Evolutionary conservation across 768 basidiomycete genomes (phyloP).

Genomic region (Amanita jacksonii): DNA sequence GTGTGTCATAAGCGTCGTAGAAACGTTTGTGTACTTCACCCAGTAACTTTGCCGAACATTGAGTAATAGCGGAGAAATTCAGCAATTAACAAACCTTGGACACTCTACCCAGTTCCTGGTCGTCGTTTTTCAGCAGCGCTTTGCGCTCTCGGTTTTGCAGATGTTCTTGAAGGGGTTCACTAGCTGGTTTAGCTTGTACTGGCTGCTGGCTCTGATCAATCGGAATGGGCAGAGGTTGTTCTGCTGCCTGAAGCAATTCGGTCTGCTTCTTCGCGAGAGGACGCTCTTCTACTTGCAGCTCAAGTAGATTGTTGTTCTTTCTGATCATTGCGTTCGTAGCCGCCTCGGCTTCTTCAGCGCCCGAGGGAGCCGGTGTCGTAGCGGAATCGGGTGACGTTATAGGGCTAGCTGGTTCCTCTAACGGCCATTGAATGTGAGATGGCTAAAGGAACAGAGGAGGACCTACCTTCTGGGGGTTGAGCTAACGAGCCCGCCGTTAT

Average conservation of each 20-base stretch:
- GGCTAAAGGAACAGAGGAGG: background rate
- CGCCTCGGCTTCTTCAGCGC: conserved; percentile 34
- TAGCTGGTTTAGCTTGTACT: background rate
- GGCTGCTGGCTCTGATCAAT: conserved; percentile 10
- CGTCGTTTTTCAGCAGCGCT: conserved; percentile 81
- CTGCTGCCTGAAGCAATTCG: conserved; percentile 29
- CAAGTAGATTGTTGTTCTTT: conserved; percentile 66
- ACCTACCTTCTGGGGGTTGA: conserved; percentile 14
- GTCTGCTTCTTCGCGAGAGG: conserved; percentile 87
- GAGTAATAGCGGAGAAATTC: background rate
- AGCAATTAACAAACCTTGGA: conserved; percentile 42
- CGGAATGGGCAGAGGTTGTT: conserved; percentile 32
- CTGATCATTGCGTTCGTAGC: conserved; percentile 48
- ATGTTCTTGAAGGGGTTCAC: conserved; percentile 13
- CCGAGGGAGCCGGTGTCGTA: conserved; percentile 20
- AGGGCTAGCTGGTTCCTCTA: conserved; percentile 9
- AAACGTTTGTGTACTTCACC: conserved; percentile 71
- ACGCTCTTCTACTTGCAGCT: conserved; percentile 78
- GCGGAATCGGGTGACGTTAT: conserved; percentile 16
- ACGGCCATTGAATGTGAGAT: too few relatives aligned
- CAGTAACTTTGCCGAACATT: conserved; percentile 49
- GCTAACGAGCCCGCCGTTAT: conserved; percentile 29
- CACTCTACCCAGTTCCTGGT: conserved; percentile 74
- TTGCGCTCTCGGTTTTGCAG: conserved; percentile 30
- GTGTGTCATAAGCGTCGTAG: conserved; percentile 56